A percentile compares a stretch with the other conserved stretches of the same genome.
Conservation (phyloP, 352 stramenopile species). For the Globisporangium abappressorium region DNA sequence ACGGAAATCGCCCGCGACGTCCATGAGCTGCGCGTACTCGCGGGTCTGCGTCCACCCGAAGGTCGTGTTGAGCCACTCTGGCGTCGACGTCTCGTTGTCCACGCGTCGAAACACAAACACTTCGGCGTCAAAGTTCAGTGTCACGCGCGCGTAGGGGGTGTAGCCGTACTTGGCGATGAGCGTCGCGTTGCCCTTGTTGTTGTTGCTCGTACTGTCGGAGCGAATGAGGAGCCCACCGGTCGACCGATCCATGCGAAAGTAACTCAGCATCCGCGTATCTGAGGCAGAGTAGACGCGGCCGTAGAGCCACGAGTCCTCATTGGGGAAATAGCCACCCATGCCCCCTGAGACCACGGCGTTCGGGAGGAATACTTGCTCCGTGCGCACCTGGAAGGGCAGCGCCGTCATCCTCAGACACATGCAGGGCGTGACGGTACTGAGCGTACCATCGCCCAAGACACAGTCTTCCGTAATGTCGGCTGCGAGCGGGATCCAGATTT, state of each 20-base stretch:
- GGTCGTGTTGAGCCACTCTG: constrained; percentile 60
- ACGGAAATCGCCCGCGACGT: constrained; percentile 57
- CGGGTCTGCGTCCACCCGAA: constrained; percentile 61
- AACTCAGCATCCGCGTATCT: constrained; percentile 62
- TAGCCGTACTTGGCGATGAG: constrained; percentile 46
- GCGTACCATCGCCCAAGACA: background rate
- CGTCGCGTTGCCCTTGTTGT: constrained; percentile 70
- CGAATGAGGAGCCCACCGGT: constrained; percentile 66
- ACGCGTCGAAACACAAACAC: constrained; percentile 72
- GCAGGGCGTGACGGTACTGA: constrained; percentile 34
- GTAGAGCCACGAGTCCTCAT: constrained; percentile 60
- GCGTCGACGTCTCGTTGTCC: constrained; percentile 46
- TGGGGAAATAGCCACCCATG: constrained; percentile 71
- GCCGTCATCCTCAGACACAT: constrained; percentile 74
- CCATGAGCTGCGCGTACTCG: constrained; percentile 66
- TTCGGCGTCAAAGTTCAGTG: constrained; percentile 71
- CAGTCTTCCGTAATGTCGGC: constrained; percentile 15
- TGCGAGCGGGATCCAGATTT: constrained; percentile 68
- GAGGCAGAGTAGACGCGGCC: constrained; percentile 67
- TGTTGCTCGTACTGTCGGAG: constrained; percentile 63
- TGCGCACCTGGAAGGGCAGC: constrained; percentile 70
- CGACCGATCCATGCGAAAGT: constrained; percentile 75
- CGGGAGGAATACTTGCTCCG: constrained; percentile 57
- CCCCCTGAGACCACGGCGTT: constrained; percentile 50
- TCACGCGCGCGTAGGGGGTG: constrained; percentile 60